phyloP scores from a whole-genome alignment of 306 rosid genomes.

The Begonia loranthoides region DNA sequence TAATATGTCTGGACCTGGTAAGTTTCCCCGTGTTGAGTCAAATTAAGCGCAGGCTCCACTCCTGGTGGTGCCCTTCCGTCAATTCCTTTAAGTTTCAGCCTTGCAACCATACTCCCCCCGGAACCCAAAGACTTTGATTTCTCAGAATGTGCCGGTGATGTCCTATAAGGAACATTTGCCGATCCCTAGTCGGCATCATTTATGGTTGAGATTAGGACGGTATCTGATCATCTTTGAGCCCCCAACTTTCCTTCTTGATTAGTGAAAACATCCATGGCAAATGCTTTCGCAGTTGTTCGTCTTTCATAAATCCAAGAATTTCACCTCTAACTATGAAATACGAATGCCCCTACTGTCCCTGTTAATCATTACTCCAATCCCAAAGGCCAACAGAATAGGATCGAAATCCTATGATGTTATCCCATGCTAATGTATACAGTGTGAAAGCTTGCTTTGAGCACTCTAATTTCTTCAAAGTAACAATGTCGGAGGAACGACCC shows the following conservation, averaged over 20 bases:
- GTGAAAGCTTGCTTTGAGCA: slow-evolving; percentile 28
- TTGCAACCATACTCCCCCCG: no score
- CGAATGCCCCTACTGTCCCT: slow-evolving; percentile 9
- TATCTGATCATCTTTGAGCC: background rate
- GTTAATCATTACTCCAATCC: slow-evolving; percentile 13
- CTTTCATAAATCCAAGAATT: background rate
- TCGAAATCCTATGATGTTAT: slow-evolving; percentile 10
- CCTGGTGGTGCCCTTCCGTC: slow-evolving; percentile 4
- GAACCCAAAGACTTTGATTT: slow-evolving; percentile 8
- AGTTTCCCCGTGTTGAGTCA: slow-evolving; percentile 59
- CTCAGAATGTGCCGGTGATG: background rate
- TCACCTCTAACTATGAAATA: slow-evolving; percentile 11
- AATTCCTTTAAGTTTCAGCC: no score
- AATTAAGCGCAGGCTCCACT: slow-evolving; percentile 33
- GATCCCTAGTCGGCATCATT: background rate
- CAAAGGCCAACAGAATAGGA: slow-evolving; percentile 10
- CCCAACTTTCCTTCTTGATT: no score
- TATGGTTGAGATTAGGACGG: slow-evolving; percentile 8
- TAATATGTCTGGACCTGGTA: slow-evolving; percentile 14
- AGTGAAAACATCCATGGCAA: no score
- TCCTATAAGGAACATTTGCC: background rate
- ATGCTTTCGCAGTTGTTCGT: no score
- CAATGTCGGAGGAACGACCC: slow-evolving; percentile 14
- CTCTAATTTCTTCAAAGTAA: slow-evolving; percentile 26
- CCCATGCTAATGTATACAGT: slow-evolving; percentile 17